Conservation (phyloP, 2,329 filamentous ascomycete species). For the Diaporthe nobilis region DNA sequence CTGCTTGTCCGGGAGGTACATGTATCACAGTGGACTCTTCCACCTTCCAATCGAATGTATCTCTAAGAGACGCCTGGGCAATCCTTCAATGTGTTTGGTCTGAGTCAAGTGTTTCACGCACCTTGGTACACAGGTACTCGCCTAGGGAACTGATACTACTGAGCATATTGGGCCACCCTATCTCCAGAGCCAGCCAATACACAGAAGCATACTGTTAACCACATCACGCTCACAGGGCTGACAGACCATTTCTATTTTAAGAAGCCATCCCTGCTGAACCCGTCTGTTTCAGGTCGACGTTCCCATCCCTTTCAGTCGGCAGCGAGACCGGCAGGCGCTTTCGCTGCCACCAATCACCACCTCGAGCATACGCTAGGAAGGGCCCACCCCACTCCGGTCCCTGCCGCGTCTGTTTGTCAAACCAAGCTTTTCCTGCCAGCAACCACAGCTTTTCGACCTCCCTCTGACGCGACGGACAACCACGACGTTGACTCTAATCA, state of each 20-base stretch:
- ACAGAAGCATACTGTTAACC: neutral
- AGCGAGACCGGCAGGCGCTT: constrained; percentile 24
- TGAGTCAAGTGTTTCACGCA: constrained; percentile 18
- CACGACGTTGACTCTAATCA: constrained; percentile 22
- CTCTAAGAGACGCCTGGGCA: neutral
- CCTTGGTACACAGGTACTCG: neutral
- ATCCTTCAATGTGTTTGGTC: neutral
- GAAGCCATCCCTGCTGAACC: constrained; percentile 20
- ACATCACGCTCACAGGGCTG: constrained; percentile 28
- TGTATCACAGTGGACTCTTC: neutral
- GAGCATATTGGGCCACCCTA: neutral
- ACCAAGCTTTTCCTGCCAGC: constrained; percentile 28
- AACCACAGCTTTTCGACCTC: neutral
- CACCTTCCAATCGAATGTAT: too few species aligned
- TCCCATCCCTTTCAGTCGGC: constrained; percentile 15
- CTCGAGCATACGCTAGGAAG: too few species aligned
- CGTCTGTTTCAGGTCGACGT: constrained; percentile 32
- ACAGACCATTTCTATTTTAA: constrained; percentile 36
- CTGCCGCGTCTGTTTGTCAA: constrained; percentile 2
- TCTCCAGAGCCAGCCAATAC: neutral
- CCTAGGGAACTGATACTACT: neutral
- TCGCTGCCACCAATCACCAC: constrained; percentile 20
- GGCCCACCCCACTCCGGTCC: constrained; percentile 1
- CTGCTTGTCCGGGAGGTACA: neutral
- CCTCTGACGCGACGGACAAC: constrained; percentile 2